These are phyloP conservation scores for Fraxinus pennsylvanica DNA, from an alignment of 257 asterid genomes.

Conservation along the genomic window DNA sequence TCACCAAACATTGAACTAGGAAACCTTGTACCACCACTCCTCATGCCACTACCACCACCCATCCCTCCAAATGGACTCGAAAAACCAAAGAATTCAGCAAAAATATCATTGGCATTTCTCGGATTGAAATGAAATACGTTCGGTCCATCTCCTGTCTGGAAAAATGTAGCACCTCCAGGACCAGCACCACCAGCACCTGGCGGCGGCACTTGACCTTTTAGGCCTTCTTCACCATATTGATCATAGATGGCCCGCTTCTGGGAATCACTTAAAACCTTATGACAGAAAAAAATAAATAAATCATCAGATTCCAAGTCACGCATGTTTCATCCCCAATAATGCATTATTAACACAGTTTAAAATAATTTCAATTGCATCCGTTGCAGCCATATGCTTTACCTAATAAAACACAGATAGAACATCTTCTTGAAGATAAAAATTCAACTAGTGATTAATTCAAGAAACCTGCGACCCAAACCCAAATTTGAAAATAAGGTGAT, in stretches of 20 bases:
- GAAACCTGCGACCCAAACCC: background rate
- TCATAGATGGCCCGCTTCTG: conserved; percentile 81
- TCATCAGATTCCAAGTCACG: background rate
- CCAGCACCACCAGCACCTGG: conserved; percentile 53
- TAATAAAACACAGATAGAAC: background rate
- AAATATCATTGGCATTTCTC: conserved; percentile 74
- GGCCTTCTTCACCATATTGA: conserved; percentile 90
- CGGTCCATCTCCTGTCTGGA: conserved; percentile 76
- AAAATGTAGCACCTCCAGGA: conserved; percentile 65
- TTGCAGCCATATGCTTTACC: background rate
- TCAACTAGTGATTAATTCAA: background rate
- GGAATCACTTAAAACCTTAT: conserved; percentile 80
- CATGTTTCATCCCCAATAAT: background rate
- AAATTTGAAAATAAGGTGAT: background rate
- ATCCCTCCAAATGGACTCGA: conserved; percentile 70
- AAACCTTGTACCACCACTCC: conserved; percentile 55
- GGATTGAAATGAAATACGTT: conserved; percentile 73
- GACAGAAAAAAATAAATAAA: background rate
- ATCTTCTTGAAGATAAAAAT: background rate
- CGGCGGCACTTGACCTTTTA: conserved; percentile 85
- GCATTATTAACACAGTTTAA: background rate
- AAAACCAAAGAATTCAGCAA: conserved; percentile 76
- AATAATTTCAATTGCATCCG: background rate
- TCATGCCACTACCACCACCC: conserved; percentile 63
- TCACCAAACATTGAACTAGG: conserved; percentile 78